These are phyloP conservation scores for Primulina huaijiensis DNA, from an alignment of 257 asterid species.

Conservation along the genomic window DNA sequence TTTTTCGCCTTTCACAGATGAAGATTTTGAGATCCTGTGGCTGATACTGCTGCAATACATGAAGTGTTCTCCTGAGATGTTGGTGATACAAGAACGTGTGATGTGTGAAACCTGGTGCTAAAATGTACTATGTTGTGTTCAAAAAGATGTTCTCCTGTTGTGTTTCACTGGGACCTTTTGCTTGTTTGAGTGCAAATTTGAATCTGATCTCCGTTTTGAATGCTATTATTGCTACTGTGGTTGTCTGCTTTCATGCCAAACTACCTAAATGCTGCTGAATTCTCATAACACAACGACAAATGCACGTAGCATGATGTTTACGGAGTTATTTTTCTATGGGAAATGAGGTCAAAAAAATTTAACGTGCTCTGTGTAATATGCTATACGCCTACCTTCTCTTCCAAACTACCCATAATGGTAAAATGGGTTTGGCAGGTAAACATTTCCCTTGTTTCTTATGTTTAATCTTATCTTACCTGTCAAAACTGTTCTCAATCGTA, in stretches of 20 bases:
- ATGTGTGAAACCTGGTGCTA: slow-evolving; percentile 48
- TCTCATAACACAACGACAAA: slow-evolving; percentile 35
- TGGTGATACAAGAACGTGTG: slow-evolving; percentile 36
- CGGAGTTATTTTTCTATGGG: slow-evolving; percentile 36
- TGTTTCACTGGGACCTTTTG: slow-evolving; percentile 44
- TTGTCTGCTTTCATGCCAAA: slow-evolving; percentile 44
- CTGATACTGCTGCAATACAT: slow-evolving; percentile 28
- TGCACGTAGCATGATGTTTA: slow-evolving; percentile 36
- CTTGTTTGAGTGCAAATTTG: slow-evolving; percentile 44
- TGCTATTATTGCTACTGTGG: slow-evolving; percentile 60
- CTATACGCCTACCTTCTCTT: slow-evolving; percentile 31
- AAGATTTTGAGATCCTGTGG: slow-evolving; percentile 35
- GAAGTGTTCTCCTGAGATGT: slow-evolving; percentile 33
- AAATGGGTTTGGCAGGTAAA: slow-evolving; percentile 49
- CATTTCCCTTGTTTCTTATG: slow-evolving; percentile 27
- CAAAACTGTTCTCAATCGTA: slow-evolving; percentile 6
- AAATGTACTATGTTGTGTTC: slow-evolving; percentile 51
- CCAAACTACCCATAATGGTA: slow-evolving; percentile 33
- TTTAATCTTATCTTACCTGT: slow-evolving; percentile 24
- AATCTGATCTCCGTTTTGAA: slow-evolving; percentile 48
- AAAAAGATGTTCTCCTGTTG: slow-evolving; percentile 45
- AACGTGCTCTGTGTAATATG: slow-evolving; percentile 32
- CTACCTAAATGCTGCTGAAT: slow-evolving; percentile 48
- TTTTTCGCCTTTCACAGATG: slow-evolving; percentile 37
- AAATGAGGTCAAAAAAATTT: slow-evolving; percentile 29